These are phyloP conservation scores for Samsoniella hepiali DNA, from an alignment of 2,329 filamentous ascomycete genomes.

Conservation along the genomic window DNA sequence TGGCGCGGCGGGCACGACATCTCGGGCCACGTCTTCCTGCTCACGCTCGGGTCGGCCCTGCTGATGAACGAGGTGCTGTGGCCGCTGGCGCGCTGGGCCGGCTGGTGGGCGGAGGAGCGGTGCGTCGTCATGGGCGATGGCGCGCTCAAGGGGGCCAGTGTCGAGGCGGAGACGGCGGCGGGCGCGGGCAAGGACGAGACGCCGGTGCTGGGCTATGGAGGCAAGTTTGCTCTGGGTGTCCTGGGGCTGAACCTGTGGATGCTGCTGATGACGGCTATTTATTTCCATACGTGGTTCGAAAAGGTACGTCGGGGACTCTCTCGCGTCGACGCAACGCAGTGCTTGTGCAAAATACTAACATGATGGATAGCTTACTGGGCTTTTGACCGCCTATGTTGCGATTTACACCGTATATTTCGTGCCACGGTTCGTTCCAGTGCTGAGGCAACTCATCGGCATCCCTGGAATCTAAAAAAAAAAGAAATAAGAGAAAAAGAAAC, in stretches of 20 bases:
- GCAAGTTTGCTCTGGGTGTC: slow-evolving; percentile 59
- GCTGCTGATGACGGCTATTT: slow-evolving; percentile 96
- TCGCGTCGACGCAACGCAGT: background rate
- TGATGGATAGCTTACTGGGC: slow-evolving; percentile 48
- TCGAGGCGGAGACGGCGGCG: slow-evolving; percentile 38
- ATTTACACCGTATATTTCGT: slow-evolving; percentile 52
- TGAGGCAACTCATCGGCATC: slow-evolving; percentile 46
- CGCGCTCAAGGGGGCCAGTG: slow-evolving; percentile 56
- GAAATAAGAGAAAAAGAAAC: too few species aligned
- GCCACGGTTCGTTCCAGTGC: slow-evolving; percentile 46
- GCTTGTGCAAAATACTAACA: slow-evolving; percentile 23
- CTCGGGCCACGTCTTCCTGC: slow-evolving; percentile 88
- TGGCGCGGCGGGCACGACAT: slow-evolving; percentile 98
- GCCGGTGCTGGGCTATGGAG: slow-evolving; percentile 42
- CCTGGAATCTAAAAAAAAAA: slow-evolving; percentile 44
- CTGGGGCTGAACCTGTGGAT: slow-evolving; percentile 83
- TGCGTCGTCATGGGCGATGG: slow-evolving; percentile 65
- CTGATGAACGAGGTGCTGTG: slow-evolving; percentile 75
- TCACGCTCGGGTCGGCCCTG: slow-evolving; percentile 80
- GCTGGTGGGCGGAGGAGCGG: slow-evolving; percentile 55
- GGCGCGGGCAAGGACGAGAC: slow-evolving; percentile 26
- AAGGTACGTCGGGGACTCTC: slow-evolving; percentile 59
- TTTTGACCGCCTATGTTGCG: slow-evolving; percentile 45
- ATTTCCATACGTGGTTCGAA: slow-evolving; percentile 98
- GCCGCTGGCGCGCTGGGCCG: slow-evolving; percentile 46